Evolutionary conservation across 1,284 basidiomycete genomes (phyloP), one percentile per base, ranked within the genome.

Genomic region (Athelia sp.): DNA sequence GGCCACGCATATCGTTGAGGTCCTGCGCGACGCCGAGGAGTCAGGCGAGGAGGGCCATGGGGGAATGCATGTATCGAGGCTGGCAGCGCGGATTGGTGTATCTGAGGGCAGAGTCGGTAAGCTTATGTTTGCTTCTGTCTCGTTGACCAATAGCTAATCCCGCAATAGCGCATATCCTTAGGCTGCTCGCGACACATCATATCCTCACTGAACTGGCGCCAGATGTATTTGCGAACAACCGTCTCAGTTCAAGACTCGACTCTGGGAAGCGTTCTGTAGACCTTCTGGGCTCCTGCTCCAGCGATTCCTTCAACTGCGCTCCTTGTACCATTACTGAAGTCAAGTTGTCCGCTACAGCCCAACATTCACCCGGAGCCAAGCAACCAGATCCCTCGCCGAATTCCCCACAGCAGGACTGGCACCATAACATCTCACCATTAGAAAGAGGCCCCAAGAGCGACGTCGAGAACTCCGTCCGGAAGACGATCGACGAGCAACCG

Each of bases 171-270:
- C 81, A 82, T 56, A 73, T 82, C 18, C 71, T 89, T 26, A 81
- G 86, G 32, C 69, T 89, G 17, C 74, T 89, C 24, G 82, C 84
- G 13, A 87, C 84, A 0, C 83, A 87, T 58, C 86, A 88, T 58
- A 74, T 87, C 46, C 70, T 84, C 23, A 70, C 74, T 29, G 86
- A 89, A 63, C 69, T 78, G 1, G 67, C 72, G 11, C 84, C 83
- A 6, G 78, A 87, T 56, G 78, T 81, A 1, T 89, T 89, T 56
- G 72, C 83, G 3, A 73, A 78, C 47, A 88, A 84, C 56, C 75
- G 84, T 17, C 71, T 87, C 47, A 81, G 82, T 1, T 79, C 79
- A 3, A 66, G 80, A n/a, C 66, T 88, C 4, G 83, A 87, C 56
- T 81, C 78, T 1, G 82, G 84, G 9, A 84, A 83, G 62, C 2